Conservation (phyloP, 768 basidiomycete genomes). For the Asterophora lycoperdoides region DNA sequence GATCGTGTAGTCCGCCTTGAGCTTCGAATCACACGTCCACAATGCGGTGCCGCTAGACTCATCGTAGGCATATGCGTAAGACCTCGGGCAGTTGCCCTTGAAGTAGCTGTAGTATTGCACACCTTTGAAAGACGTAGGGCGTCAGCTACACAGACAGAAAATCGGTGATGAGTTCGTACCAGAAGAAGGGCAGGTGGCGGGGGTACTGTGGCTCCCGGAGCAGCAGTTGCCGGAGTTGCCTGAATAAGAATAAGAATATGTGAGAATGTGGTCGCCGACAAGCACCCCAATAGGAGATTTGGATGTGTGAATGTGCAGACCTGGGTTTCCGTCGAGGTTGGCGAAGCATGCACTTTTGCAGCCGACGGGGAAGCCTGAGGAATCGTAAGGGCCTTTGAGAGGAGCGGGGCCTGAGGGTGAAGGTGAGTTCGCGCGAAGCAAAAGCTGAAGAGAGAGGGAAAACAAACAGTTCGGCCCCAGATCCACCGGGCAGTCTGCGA, state of each 20-base stretch:
- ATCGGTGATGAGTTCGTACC: constrained; percentile 13
- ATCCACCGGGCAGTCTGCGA: constrained; percentile 50
- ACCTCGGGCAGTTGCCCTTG: constrained; percentile 24
- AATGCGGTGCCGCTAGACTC: constrained; percentile 43
- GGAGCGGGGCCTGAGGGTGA: constrained; percentile 34
- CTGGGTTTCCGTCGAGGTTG: constrained; percentile 28
- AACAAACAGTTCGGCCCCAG: constrained; percentile 46
- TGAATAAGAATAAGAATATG: neutral
- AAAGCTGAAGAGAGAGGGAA: neutral
- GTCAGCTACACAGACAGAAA: constrained; percentile 5
- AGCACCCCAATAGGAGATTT: too few species aligned
- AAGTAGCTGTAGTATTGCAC: constrained; percentile 24
- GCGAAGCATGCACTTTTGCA: constrained; percentile 49
- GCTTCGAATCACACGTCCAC: constrained; percentile 32
- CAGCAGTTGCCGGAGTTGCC: constrained; percentile 36
- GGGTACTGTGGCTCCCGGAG: constrained; percentile 28
- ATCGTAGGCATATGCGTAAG: constrained; percentile 47
- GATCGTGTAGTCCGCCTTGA: constrained; percentile 28
- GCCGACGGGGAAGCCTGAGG: constrained; percentile 44
- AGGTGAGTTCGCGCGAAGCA: neutral
- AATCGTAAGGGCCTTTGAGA: constrained; percentile 45
- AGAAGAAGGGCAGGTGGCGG: constrained; percentile 31
- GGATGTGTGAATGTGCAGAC: too few species aligned
- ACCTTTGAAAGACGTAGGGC: constrained; percentile 12
- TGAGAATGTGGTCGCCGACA: too few species aligned